Evolutionary conservation across 768 basidiomycete genomes (phyloP), one percentile per base, ranked within the genome.

Genomic region (Pleurotus tuber-regium): DNA sequence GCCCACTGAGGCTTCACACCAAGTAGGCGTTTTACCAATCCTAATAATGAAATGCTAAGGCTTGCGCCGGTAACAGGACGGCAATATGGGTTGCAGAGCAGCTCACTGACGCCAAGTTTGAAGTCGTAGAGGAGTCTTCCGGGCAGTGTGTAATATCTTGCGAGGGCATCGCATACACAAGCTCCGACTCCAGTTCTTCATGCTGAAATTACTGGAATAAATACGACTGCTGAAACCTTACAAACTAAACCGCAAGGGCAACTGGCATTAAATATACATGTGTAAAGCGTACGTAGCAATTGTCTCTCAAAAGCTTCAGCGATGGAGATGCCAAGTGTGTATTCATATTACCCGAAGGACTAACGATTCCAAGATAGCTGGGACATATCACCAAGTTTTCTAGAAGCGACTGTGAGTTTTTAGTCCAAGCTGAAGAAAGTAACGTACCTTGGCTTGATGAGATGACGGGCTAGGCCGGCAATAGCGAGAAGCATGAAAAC

Each of bases 401-500:
- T 90, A 58, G n/a, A n/a, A n/a, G n/a, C n/a, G n/a, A n/a, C 11
- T 54, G 41, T 54, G 50, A 53, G 28, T 49, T 36, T 16, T 62
- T 23, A 43, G 43, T 39, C 28, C 7, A 38, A 39, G 26, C 47
- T 33, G 8, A 44, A 19, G 19, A 26, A 12, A 43, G 58, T 9
- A 21, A 63, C 76, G 50, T 60, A 90, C 87, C 97, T 86, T 54
- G 97, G 97, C 65, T 87, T 93, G 70, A 98, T 79, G 52, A 97
- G 71, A 72, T 99, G 96, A 53, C 94, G 82, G 43, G 89, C 81
- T n/a, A 93, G 90, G 21, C 97, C 92, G 21, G 85, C 77, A 43
- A 98, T 67, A 21, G 92, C 94, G 35, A 99, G 81, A 10, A 91
- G 74, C 14, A 98, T 84, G 64, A 97, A 98, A 12, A 98, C 76